Conservation (phyloP, 495 filamentous ascomycete genomes). For the Penicillium fimorum region DNA sequence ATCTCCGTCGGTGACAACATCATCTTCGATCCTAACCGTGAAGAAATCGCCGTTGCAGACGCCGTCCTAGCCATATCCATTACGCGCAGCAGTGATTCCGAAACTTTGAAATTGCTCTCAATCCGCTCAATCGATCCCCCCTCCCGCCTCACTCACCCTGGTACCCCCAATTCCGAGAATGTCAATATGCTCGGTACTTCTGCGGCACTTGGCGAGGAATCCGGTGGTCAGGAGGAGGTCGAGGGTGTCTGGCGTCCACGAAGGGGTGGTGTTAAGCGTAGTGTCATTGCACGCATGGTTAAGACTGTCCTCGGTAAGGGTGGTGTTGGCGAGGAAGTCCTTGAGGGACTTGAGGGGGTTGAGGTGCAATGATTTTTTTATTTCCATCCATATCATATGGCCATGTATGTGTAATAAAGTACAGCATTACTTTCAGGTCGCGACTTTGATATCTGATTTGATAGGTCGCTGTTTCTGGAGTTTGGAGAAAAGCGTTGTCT, state of each 20-base stretch:
- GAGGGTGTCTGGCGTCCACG: slow-evolving; percentile 78
- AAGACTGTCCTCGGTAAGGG: slow-evolving; percentile 63
- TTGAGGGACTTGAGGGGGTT: slow-evolving; percentile 68
- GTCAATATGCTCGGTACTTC: slow-evolving; percentile 54
- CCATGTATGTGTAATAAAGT: background rate
- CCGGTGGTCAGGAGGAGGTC: slow-evolving; percentile 51
- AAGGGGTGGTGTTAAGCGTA: slow-evolving; percentile 70
- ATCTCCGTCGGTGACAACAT: slow-evolving; percentile 82
- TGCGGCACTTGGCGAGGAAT: slow-evolving; percentile 26
- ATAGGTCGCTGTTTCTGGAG: slow-evolving; percentile 2
- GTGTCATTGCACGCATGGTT: slow-evolving; percentile 63
- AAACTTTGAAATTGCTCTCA: slow-evolving; percentile 53
- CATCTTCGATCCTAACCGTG: slow-evolving; percentile 86
- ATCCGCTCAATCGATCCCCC: slow-evolving; percentile 70
- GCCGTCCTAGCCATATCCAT: slow-evolving; percentile 78
- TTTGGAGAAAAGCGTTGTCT: slow-evolving; percentile 4
- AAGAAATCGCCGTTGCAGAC: slow-evolving; percentile 92
- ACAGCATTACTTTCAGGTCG: background rate
- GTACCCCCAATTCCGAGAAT: slow-evolving; percentile 67
- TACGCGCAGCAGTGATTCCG: slow-evolving; percentile 35
- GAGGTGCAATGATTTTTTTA: slow-evolving; percentile 35
- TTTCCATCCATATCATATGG: background rate
- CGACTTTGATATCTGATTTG: slow-evolving; percentile 2
- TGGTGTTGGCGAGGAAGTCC: slow-evolving; percentile 80
- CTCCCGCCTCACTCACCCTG: slow-evolving; percentile 66